These are phyloP conservation scores for Pulveroboletus ravenelii DNA, from an alignment of 768 basidiomycete species.

Conservation along the genomic window DNA sequence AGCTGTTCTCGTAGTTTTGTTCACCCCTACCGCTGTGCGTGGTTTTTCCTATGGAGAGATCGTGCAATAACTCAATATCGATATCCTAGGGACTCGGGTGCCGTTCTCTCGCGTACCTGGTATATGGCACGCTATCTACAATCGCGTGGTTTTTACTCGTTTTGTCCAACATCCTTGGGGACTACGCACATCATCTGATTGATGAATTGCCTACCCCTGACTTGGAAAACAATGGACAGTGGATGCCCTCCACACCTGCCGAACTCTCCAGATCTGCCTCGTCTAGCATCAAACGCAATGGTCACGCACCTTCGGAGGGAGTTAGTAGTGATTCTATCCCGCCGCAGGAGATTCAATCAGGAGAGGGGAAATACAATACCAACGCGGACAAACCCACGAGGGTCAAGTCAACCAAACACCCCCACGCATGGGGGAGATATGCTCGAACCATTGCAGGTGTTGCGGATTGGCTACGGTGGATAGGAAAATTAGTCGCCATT, in stretches of 20 bases:
- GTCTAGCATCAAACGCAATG: neutral
- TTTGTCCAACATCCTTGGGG: slow-evolving; percentile 24
- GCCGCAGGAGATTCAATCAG: neutral
- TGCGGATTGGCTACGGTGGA: slow-evolving; percentile 22
- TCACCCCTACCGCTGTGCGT: slow-evolving; percentile 29
- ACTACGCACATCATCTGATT: slow-evolving; percentile 13
- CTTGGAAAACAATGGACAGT: neutral
- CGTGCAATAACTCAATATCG: neutral
- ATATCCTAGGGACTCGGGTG: slow-evolving; percentile 30
- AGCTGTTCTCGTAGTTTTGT: slow-evolving; percentile 26
- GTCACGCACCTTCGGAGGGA: neutral
- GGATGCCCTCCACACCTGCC: neutral
- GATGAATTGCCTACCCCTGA: neutral
- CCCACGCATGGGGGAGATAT: neutral
- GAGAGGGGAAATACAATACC: neutral
- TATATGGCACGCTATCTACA: slow-evolving; percentile 29
- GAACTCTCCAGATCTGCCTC: neutral
- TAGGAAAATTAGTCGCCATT: slow-evolving; percentile 26
- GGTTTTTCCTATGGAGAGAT: neutral
- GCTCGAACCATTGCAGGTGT: neutral
- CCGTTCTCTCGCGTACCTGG: slow-evolving; percentile 30
- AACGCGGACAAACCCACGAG: neutral
- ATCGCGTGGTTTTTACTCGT: slow-evolving; percentile 29
- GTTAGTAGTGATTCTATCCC: neutral
- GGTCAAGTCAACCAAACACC: neutral